Conservation (phyloP, 2,329 filamentous ascomycete genomes). For the Curvularia verruculosa region DNA sequence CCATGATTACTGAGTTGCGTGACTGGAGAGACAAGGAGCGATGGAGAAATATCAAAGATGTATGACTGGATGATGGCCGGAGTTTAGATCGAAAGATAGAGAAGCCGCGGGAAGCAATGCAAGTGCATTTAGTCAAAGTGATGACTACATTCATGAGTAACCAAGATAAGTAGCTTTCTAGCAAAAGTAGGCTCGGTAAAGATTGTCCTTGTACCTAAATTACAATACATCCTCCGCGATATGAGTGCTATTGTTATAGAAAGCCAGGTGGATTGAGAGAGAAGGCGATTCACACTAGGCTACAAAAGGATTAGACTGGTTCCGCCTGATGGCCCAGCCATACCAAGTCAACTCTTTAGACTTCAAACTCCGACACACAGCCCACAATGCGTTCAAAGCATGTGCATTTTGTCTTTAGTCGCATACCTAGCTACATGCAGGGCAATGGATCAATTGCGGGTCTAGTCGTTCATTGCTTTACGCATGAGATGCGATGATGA, state of each 20-base stretch:
- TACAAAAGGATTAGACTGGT: neutral
- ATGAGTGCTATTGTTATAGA: neutral
- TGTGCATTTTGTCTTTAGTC: neutral
- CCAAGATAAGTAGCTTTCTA: neutral
- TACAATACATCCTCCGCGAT: neutral
- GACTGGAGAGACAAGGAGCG: neutral
- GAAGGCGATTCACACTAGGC: neutral
- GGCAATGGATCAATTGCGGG: neutral
- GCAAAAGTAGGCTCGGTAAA: neutral
- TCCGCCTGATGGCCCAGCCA: neutral
- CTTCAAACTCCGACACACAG: neutral
- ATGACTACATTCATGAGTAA: constrained; percentile 13
- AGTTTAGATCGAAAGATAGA: constrained; percentile 11
- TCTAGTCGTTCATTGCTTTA: neutral
- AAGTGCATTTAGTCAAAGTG: constrained; percentile 20
- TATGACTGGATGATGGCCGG: constrained; percentile 14
- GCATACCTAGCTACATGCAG: neutral
- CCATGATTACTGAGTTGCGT: constrained; percentile 21
- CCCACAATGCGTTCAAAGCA: neutral
- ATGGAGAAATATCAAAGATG: neutral
- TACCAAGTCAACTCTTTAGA: neutral
- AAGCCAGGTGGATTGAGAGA: neutral
- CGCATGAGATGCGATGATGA: constrained; percentile 23
- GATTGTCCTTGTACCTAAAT: neutral
- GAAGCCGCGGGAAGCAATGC: constrained; percentile 19